Base-by-base conservation (phyloP, 2,329 filamentous ascomycete species). In the Talaromyces atroroseus region DNA sequence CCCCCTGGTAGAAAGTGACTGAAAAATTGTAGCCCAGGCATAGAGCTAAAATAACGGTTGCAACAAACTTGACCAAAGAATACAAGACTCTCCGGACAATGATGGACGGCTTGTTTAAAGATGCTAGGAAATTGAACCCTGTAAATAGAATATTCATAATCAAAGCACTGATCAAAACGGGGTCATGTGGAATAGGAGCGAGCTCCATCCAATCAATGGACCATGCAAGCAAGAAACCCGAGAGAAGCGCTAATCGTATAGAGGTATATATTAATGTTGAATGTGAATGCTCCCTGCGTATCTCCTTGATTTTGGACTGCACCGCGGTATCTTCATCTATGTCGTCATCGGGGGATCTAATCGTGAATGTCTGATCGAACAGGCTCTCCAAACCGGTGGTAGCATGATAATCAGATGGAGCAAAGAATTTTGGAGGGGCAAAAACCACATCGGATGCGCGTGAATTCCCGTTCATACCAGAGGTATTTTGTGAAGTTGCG, bases 321-420 rank as follows among this genome's bases (percentile, higher is more conserved):
- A 49, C 49, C 42, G 18, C 58, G 61, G 64, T 66, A 7, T 61
- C 52, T 24, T 59, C 56, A 24, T 62, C 60, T 1, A 61, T 63
- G 5, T 61, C 62, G 38, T 71, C 64, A 47, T 68, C 65, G 14
- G 68, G 59, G 49, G 65, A 62, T 60, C 68, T 63, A 54, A 69
- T 66, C 63, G 72, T 74, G 55, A 79, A 79, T 3, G 76, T 69
- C 26, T 67, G 67, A 49, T 76, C 73, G 62, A 79, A 78, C 23
- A 79, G 62, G 42, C 64, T 70, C 62, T 79, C 77, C 11, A 79
- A 62, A 7, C 76, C 76, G 24, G 76, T 79, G 24, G 76, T 73
- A 20, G 70, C 67, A 47, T 65, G 64, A 59, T 71, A 66, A 56
- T 77, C 74, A 57, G 69, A 67, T 40, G 61, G 64, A 4, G 74